These are phyloP conservation scores for Westerdykella aurantiaca DNA, from an alignment of 2,329 filamentous ascomycete genomes.

Conservation along the genomic window DNA sequence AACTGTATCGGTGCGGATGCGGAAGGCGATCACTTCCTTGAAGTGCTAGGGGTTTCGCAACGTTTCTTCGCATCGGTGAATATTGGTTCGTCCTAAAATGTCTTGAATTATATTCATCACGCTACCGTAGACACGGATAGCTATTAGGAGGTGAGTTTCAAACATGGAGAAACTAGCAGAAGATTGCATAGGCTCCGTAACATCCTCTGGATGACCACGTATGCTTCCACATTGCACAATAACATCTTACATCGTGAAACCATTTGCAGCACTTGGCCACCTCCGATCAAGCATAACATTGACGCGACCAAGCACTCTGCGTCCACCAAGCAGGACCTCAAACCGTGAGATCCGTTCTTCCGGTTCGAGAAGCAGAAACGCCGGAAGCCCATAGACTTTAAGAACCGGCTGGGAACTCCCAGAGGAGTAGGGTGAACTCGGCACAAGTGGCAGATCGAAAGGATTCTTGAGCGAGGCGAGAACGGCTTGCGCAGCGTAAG, in stretches of 20 bases:
- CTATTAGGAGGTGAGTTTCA: no score
- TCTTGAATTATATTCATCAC: no score
- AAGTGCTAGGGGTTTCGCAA: no score
- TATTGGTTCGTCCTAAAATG: no score
- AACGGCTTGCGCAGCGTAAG: slow-evolving; percentile 63
- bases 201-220: no score
- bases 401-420: not conserved
- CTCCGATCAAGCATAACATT: slow-evolving; percentile 47
- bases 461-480: slow-evolving; percentile 39
- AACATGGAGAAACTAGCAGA: no score
- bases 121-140: no score
- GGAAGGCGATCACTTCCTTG: no score
- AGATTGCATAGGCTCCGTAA: no score
- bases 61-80: no score
- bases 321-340: slow-evolving; percentile 49
- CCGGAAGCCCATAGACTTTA: slow-evolving; percentile 41
- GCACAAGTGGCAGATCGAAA: slow-evolving; percentile 4
- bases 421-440: slow-evolving; percentile 2
- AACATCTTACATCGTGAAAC: slow-evolving; percentile 9
- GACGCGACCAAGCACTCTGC: slow-evolving; percentile 49
- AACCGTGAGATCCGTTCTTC: slow-evolving; percentile 49
- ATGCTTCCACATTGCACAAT: no score
- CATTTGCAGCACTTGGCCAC: slow-evolving; percentile 41
- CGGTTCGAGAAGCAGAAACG: slow-evolving; percentile 53
- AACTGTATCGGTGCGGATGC: no score